Conservation (phyloP, 345 rosid genomes). For the Odontarrhena argentea region DNA sequence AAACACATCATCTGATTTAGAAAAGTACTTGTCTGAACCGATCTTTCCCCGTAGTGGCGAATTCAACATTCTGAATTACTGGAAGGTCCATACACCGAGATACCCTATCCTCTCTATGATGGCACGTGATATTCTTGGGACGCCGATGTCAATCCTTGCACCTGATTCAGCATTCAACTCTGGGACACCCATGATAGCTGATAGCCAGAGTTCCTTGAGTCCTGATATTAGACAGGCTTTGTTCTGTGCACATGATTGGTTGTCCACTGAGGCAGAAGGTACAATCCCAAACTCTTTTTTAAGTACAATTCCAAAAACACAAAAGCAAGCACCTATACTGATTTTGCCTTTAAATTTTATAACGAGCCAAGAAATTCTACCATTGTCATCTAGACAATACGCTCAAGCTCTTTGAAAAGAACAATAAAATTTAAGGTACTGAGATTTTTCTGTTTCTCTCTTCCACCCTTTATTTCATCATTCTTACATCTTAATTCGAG, state of each 20-base stretch:
- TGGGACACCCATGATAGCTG: conserved; percentile 65
- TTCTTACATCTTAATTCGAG: background rate
- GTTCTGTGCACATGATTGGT: conserved; percentile 86
- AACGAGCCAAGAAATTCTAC: conserved; percentile 42
- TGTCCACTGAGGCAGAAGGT: conserved; percentile 67
- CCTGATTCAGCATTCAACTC: conserved; percentile 58
- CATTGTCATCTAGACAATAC: conserved; percentile 46
- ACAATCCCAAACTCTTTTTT: conserved; percentile 14
- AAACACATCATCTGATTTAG: conserved; percentile 66
- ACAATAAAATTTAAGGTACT: conserved; percentile 27
- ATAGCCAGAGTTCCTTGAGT: conserved; percentile 54
- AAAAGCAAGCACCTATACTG: background rate
- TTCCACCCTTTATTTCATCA: background rate
- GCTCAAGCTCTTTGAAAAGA: conserved; percentile 41
- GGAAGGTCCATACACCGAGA: conserved; percentile 97
- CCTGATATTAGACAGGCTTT: conserved; percentile 79
- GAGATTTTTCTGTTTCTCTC: conserved; percentile 10
- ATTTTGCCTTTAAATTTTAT: conserved; percentile 11
- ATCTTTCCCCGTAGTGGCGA: conserved; percentile 82
- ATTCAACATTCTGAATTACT: conserved; percentile 86
- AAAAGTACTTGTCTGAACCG: conserved; percentile 88
- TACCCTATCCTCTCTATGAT: conserved; percentile 90
- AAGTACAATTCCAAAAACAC: background rate
- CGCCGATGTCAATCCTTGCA: conserved; percentile 69
- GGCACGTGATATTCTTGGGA: conserved; percentile 91